These are phyloP conservation scores for Diplotaxis tenuifolia DNA, from an alignment of 345 rosid genomes.

Conservation along the genomic window DNA sequence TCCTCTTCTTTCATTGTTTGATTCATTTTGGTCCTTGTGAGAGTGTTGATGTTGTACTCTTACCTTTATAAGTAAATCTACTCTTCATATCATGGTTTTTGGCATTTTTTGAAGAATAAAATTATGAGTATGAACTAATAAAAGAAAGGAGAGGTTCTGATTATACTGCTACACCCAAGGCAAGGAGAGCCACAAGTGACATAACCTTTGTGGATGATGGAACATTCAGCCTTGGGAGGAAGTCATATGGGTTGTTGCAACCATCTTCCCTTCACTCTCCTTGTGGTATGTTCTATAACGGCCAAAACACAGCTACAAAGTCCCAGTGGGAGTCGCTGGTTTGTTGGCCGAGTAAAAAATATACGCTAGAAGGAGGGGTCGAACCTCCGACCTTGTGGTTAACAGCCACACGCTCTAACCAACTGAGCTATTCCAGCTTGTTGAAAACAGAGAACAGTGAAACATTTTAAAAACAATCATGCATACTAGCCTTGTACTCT, in stretches of 20 bases:
- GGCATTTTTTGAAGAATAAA: background rate
- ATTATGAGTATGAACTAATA: no score
- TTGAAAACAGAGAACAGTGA: background rate
- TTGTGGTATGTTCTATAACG: conserved; percentile 75
- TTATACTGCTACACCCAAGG: no score
- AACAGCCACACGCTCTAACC: conserved; percentile 92
- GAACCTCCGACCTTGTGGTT: conserved; percentile 95
- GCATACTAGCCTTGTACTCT: no score
- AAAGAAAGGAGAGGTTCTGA: no score
- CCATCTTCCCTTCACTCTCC: conserved; percentile 86
- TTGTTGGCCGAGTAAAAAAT: conserved; percentile 31
- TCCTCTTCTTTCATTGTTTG: background rate
- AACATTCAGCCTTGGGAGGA: conserved; percentile 73
- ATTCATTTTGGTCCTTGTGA: background rate
- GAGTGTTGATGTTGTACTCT: conserved; percentile 5
- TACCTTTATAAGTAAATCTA: conserved; percentile 8
- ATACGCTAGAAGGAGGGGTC: conserved; percentile 48
- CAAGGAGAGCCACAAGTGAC: background rate
- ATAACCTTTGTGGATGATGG: conserved; percentile 58
- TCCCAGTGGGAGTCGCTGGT: conserved; percentile 81
- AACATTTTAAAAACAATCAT: no score
- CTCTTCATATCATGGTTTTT: background rate
- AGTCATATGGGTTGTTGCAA: conserved; percentile 72
- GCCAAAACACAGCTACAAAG: conserved; percentile 66
- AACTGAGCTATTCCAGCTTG: conserved; percentile 79